Percentiles rank a stretch among this genome's conserved stretches.
Evolutionary conservation across 1,284 basidiomycete genomes (phyloP).

Genomic region (Sutorius eximius): DNA sequence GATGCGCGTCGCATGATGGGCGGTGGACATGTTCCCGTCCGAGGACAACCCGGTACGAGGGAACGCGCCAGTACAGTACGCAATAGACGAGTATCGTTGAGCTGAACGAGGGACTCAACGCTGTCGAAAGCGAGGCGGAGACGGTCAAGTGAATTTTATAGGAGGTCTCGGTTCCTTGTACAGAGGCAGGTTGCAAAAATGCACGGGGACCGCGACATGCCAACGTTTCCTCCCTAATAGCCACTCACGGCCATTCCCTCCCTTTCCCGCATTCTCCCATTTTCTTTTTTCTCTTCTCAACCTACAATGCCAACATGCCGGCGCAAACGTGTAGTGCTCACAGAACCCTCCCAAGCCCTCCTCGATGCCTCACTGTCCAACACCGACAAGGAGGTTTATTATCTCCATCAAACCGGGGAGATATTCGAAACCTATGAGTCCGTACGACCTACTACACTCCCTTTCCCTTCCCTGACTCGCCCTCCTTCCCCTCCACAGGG

Average conservation of each 20-base stretch:
- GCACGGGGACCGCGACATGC: slow-evolving; percentile 40
- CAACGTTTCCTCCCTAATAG: slow-evolving; percentile 44
- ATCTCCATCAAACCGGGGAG: slow-evolving; percentile 90
- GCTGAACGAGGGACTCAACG: slow-evolving; percentile 3
- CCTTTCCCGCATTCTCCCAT: slow-evolving; percentile 36
- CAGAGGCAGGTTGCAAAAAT: slow-evolving; percentile 36
- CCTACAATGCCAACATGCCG: slow-evolving; percentile 82
- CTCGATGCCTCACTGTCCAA: slow-evolving; percentile 61
- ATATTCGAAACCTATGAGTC: slow-evolving; percentile 94
- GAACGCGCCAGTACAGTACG: background rate
- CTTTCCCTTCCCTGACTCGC: slow-evolving; percentile 23
- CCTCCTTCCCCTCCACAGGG: slow-evolving; percentile 48
- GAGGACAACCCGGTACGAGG: background rate
- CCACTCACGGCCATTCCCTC: slow-evolving; percentile 40
- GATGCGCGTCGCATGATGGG: slow-evolving; percentile 15
- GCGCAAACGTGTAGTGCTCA: slow-evolving; percentile 87
- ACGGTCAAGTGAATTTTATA: slow-evolving; percentile 8
- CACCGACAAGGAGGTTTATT: slow-evolving; percentile 78
- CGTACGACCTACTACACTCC: slow-evolving; percentile 31
- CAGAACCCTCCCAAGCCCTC: slow-evolving; percentile 70
- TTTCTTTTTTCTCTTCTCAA: slow-evolving; percentile 24
- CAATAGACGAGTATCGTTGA: slow-evolving; percentile 12
- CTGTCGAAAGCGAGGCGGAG: background rate
- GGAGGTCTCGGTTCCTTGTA: slow-evolving; percentile 23
- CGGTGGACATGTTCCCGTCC: slow-evolving; percentile 4